Conservation (phyloP, 345 rosid genomes). For the Crucihimalaya himalaica region DNA sequence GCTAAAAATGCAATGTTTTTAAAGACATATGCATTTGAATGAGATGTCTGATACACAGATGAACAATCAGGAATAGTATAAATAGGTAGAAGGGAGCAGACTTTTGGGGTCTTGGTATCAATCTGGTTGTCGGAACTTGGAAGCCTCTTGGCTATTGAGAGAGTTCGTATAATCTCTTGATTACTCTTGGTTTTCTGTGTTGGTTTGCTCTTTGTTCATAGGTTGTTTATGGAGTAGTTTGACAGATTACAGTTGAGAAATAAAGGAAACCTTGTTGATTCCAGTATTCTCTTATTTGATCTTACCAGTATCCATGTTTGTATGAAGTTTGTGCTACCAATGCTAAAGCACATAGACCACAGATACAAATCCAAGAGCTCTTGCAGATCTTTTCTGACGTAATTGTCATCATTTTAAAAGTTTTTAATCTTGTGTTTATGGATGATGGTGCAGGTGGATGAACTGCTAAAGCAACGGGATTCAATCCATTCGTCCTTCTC, state of each 20-base stretch:
- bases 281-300: no score
- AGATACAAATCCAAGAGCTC: neutral
- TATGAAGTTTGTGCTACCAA: neutral
- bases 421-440: neutral
- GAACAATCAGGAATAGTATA: no score
- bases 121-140: constrained; percentile 22
- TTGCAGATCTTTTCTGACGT: neutral
- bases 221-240: neutral
- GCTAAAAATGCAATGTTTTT: neutral
- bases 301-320: no score
- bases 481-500: constrained; percentile 72
- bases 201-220: neutral
- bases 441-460: constrained; percentile 66
- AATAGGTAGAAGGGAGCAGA: neutral
- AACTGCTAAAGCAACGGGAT: constrained; percentile 83
- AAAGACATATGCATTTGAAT: no score
- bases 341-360: neutral
- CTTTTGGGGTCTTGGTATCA: neutral
- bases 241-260: no score
- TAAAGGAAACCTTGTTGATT: no score
- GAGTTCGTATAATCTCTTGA: constrained; percentile 59
- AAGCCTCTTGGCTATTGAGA: constrained; percentile 76
- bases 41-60: no score
- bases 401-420: neutral
- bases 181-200: neutral